Evolutionary conservation across 2,329 filamentous ascomycete genomes (phyloP), one percentile per base, ranked within the genome.

Genomic region (Fusarium sacchari): DNA sequence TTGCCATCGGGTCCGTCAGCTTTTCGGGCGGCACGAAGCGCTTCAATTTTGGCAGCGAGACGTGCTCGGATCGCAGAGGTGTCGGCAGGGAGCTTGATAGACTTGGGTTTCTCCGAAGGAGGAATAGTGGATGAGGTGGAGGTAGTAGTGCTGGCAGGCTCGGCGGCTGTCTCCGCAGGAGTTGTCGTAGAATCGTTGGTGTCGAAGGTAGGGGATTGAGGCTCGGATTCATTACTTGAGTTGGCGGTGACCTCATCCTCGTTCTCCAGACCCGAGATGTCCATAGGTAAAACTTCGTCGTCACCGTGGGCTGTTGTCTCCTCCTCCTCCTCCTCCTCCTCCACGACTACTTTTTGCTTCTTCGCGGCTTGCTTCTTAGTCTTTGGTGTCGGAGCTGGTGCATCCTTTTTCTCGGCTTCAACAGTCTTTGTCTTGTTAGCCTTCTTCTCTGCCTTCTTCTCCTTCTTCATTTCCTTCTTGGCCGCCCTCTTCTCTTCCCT

Each of bases 1-100:
- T 93, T 92, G 68, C 94, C 94, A 76, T 97, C 91, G 2, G 91
- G 88, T 11, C 93, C 94, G 76, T 97, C 94, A 11, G 96, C 95
- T 82, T 97, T 97, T 67, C 96, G 92, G 32, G 91, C 91, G 15
- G 94, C 93, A 67, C 96, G 93, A 56, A 98, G 90, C 50, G 92
- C 92, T 76, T 96, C 94, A 62, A 99, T 95, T 71, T 91, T 93
- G 76, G 93, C 93, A 64, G 93, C 91, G 57, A 99, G 87, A 49
- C 95, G 92, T 64, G 92, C 90, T 78, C 93, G 91, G 52, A 97
- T 89, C 32, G 92, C 90, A 68, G 94, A 90, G 46, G 92, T 92
- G 79, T 95, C 92, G 71, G 90, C 86, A 62, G 92, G 92, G 36
- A 92, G 83, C 77, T 90, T 91, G 79, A 91, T 88, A 72, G 90